Base-by-base conservation (phyloP, 2,329 filamentous ascomycete species). In the Taxawa tesnikishii region DNA sequence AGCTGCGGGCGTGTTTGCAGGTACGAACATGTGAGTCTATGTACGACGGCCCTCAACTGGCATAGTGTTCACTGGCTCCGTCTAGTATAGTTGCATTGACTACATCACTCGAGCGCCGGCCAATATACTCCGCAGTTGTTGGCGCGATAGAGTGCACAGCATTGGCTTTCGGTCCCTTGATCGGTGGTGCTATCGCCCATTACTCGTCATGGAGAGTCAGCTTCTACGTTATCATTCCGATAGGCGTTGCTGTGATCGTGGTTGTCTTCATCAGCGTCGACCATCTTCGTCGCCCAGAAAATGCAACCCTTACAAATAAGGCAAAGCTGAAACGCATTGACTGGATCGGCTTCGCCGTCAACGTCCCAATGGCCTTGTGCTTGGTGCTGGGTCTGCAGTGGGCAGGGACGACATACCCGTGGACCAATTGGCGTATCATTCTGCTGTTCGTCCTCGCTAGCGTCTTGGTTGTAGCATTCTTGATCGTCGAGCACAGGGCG, bases 141-240 rank as follows among this genome's bases (percentile, higher is more conserved):
- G 37, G 37, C 12, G 33, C 29, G 8, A 25, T 39, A 3, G 33
- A 37, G 18, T 23, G 25, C 2, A 41, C 65, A 5, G 46, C 56
- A 2, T 58, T 56, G 2, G 55, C 58, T 5, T 35, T 48, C 13
- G 60, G 62, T 6, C 62, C 62, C 7, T 47, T 65, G 34, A 29
- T 54, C 9, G 47, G 47, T 3, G 50, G 48, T 29, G 41, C 36
- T 24, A 32, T 38, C 9, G 36, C 52, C 49, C 42, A 51, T 42
- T 28, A 28, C 33, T 39, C 60, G 3, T 54, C 56, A 8, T 67
- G 63, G 63, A 43, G 63, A 12, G 62, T 60, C 58, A 63, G 54
- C 36, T 62, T 62, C 46, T 61, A 54, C 24, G 63, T 67, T 40
- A 67, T 67, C 39, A 48, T 68, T 5, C 64, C 65, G 0, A 54